These are phyloP conservation scores for Aspergillus puulaauensis DNA, from an alignment of 2,329 filamentous ascomycete species.

Conservation along the genomic window DNA sequence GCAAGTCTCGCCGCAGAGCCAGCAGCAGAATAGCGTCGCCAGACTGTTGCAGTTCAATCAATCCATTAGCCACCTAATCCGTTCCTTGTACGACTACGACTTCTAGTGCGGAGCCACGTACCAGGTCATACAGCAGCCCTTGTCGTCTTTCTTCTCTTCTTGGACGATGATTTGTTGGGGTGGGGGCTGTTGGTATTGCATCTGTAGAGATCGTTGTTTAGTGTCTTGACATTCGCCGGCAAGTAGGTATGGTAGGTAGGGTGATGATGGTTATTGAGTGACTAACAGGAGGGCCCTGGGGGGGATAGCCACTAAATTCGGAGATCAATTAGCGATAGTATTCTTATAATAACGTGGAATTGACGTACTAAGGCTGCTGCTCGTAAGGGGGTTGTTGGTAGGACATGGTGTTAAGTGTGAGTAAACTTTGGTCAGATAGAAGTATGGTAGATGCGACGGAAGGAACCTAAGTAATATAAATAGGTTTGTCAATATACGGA, in stretches of 20 bases:
- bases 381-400: constrained; percentile 4
- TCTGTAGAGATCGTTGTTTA: neutral
- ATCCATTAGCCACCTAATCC: neutral
- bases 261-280: no score
- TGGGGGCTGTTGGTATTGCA: constrained; percentile 5
- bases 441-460: no score
- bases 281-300: constrained; percentile 3
- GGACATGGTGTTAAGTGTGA: neutral
- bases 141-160: constrained; percentile 6
- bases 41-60: neutral
- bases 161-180: neutral
- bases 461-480: no score
- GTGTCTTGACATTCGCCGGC: no score
- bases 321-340: neutral
- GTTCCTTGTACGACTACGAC: no score
- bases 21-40: constrained; percentile 8
- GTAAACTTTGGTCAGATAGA: no score
- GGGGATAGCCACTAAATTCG: neutral
- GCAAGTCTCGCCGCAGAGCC: constrained; percentile 4
- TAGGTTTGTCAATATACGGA: no score
- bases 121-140: constrained; percentile 1
- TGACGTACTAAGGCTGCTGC: neutral
- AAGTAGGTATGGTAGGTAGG: neutral
- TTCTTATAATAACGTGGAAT: neutral
- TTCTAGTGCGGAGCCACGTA: neutral